These are phyloP conservation scores for Rugosomyces carneus DNA, from an alignment of 1,284 basidiomycete species.

Conservation along the genomic window DNA sequence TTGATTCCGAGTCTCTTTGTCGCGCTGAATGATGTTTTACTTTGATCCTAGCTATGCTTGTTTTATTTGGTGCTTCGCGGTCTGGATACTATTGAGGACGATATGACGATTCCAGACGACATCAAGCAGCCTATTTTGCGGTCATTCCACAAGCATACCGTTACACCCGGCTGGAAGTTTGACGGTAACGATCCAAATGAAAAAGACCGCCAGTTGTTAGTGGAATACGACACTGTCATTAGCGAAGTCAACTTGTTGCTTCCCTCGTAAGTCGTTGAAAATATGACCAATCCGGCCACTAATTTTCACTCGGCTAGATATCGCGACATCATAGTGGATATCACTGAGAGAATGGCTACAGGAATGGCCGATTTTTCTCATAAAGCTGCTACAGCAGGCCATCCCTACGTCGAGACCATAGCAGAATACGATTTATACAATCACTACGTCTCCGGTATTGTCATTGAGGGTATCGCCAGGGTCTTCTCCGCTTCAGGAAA, in stretches of 20 bases:
- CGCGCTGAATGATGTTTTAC: no score
- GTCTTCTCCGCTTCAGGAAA: conserved; percentile 87
- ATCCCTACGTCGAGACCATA: conserved; percentile 67
- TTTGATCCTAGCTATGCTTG: conserved; percentile 67
- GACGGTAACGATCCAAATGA: conserved; percentile 80
- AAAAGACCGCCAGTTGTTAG: conserved; percentile 84
- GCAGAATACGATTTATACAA: conserved; percentile 96
- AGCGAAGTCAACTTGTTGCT: conserved; percentile 74
- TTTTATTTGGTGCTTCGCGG: conserved; percentile 95
- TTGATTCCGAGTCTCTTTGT: not conserved
- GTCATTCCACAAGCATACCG: conserved; percentile 77
- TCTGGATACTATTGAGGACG: conserved; percentile 96
- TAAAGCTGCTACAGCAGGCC: conserved; percentile 65
- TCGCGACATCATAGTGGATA: conserved; percentile 79
- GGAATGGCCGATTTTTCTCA: conserved; percentile 97
- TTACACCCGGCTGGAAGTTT: conserved; percentile 88
- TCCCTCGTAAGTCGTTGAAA: conserved; percentile 44
- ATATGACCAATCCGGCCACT: no score
- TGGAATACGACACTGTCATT: conserved; percentile 83
- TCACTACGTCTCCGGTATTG: conserved; percentile 97
- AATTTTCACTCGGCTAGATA: conserved; percentile 44
- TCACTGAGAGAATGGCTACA: conserved; percentile 79
- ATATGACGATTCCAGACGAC: conserved; percentile 90
- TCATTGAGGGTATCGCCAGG: conserved; percentile 93
- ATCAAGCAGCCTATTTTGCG: conserved; percentile 86